Evolutionary conservation across 257 asterid species (phyloP).

Genomic region (Agastache rugosa): DNA sequence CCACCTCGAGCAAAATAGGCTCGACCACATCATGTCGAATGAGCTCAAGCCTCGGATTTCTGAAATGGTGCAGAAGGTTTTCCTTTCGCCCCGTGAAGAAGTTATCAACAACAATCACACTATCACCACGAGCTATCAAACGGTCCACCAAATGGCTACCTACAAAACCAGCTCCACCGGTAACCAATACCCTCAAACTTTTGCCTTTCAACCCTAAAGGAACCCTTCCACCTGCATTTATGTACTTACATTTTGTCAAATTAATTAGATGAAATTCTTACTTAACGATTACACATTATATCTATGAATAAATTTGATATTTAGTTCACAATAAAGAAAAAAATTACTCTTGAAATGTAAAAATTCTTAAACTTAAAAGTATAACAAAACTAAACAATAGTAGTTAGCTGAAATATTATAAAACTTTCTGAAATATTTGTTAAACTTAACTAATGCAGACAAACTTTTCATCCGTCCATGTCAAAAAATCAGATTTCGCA

Average conservation of each 20-base stretch:
- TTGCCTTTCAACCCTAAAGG: slow-evolving; percentile 74
- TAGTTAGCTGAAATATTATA: too few species aligned
- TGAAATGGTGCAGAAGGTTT: slow-evolving; percentile 71
- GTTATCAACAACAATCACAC: slow-evolving; percentile 81
- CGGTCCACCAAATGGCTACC: slow-evolving; percentile 95
- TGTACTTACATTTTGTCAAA: neutral
- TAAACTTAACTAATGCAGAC: neutral
- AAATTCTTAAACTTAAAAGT: neutral
- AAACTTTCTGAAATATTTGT: neutral
- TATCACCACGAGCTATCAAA: slow-evolving; percentile 76
- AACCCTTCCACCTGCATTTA: slow-evolving; percentile 66
- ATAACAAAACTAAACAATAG: neutral
- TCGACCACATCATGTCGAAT: slow-evolving; percentile 89
- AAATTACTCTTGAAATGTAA: too few species aligned
- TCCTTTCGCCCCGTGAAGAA: slow-evolving; percentile 81
- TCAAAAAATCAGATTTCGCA: neutral
- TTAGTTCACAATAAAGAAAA: neutral
- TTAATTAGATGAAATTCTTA: neutral
- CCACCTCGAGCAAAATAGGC: slow-evolving; percentile 88
- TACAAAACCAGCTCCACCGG: slow-evolving; percentile 95
- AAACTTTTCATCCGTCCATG: neutral
- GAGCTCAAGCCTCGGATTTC: slow-evolving; percentile 74
- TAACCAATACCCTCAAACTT: slow-evolving; percentile 69
- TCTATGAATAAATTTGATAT: neutral
- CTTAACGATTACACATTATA: neutral